phyloP scores from a whole-genome alignment of 345 rosid species.

The Conringia planisiliqua region DNA sequence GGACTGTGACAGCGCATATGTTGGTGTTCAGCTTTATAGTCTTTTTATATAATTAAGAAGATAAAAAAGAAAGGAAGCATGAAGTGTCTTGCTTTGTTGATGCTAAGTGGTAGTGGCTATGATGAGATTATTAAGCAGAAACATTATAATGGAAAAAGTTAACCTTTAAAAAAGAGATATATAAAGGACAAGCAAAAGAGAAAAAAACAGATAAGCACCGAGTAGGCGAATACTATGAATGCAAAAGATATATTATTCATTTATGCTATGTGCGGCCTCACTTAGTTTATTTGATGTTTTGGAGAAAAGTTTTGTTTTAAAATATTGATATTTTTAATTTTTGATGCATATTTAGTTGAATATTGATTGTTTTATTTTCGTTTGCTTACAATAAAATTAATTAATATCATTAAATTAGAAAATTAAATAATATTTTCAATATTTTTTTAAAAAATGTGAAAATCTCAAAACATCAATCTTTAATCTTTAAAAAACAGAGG shows the following conservation, averaged over 20 bases:
- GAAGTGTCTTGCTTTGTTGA: conserved; percentile 24
- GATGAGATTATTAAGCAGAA: conserved; percentile 9
- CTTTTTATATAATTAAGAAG: conserved; percentile 3
- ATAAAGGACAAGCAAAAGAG: background rate
- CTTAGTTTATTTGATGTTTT: too few species aligned
- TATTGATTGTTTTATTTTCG: too few species aligned
- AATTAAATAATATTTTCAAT: too few species aligned
- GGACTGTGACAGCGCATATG: conserved; percentile 19
- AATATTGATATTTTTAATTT: too few species aligned
- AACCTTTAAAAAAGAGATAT: background rate
- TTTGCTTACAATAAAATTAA: too few species aligned
- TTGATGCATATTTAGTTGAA: too few species aligned
- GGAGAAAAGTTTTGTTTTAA: too few species aligned
- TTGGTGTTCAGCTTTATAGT: conserved; percentile 21
- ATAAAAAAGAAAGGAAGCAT: background rate
- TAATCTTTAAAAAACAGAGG: too few species aligned
- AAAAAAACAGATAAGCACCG: conserved; percentile 5
- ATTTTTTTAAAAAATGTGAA: too few species aligned
- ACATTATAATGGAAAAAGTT: background rate
- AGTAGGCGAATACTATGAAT: conserved; percentile 10
- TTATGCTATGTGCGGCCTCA: background rate
- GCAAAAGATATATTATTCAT: background rate
- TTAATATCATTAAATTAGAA: too few species aligned
- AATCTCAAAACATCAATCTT: too few species aligned
- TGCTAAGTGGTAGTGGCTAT: conserved; percentile 19